Percentiles rank a stretch among this genome's conserved stretches.
phyloP scores from a whole-genome alignment of 768 basidiomycete species.

The Phaffia tasmanica region DNA sequence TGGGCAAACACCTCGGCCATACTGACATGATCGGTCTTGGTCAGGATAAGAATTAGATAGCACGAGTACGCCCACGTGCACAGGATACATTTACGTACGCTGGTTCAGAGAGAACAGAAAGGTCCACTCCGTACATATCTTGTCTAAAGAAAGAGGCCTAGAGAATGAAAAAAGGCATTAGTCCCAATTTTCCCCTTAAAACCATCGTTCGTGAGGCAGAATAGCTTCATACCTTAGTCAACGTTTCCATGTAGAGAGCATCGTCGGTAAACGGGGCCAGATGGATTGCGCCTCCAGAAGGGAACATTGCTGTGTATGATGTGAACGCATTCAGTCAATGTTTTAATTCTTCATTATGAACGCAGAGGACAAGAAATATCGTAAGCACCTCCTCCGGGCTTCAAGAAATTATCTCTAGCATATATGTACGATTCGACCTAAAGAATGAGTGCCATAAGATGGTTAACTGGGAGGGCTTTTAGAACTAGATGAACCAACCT shows the following conservation, averaged over 20 bases:
- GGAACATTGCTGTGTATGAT: constrained; percentile 19
- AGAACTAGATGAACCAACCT: not conserved
- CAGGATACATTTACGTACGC: constrained; percentile 1
- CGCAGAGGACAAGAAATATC: not conserved
- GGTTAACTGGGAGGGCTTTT: not conserved
- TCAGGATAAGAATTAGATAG: not conserved
- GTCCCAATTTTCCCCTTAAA: no score
- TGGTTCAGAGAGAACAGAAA: constrained; percentile 4
- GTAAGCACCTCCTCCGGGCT: constrained; percentile 22
- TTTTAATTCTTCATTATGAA: not conserved
- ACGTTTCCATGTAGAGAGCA: constrained; percentile 21
- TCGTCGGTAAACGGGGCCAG: constrained; percentile 26
- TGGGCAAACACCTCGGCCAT: constrained; percentile 19
- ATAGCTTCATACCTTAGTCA: constrained; percentile 10
- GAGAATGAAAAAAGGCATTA: not conserved
- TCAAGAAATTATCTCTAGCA: constrained; percentile 21
- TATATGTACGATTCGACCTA: constrained; percentile 24
- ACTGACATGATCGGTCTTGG: no score
- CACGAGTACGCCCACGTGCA: not conserved
- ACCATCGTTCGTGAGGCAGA: no score
- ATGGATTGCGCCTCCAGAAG: constrained; percentile 19
- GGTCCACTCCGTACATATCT: constrained; percentile 25
- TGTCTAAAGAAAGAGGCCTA: constrained; percentile 19
- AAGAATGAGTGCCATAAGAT: not conserved
- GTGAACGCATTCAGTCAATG: not conserved